Base-by-base conservation (phyloP, 108 stramenopile species). In the Epipyxis sp. region DNA sequence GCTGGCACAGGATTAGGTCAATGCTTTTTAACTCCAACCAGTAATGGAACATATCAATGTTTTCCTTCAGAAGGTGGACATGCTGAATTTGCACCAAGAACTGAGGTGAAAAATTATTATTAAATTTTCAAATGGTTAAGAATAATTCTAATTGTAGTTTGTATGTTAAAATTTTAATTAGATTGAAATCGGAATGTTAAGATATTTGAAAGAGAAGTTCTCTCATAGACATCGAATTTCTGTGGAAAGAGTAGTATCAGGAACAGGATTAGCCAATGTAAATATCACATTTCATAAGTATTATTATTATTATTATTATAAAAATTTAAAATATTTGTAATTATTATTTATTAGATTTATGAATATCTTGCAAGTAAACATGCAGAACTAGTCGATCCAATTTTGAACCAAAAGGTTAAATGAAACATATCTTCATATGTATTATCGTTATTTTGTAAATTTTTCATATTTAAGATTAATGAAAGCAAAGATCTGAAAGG, bases 1-100 rank as follows among this genome's bases (percentile, higher is more conserved):
- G 94, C 97, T 30, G 97, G 97, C 1, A 98, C 97, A n/a, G 97
- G 97, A 1, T 80, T 98, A 42, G 97, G 97, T 40, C 91, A 95
- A 77, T 94, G 94, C 67, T 96, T 89, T 71, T 87, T 95, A 67
- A 93, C 95, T 16, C 77, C 42, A 29, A 27, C 43, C 35, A 65
- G 42, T 34, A 76, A 45, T 42, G 85, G 2, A 37, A n/a, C 25
- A 29, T 97, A 98, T 80, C 88, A 90, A n/a, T 94, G 93, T 50
- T 96, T 86, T 62, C 92, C 97, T 20, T 90, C 89, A 42, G 97
- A 98, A 82, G 97, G 97, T n/a, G 96, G 96, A 0, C 97, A 98
- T 59, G 89, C 90, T 6, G 97, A 96, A 77, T 95, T 91, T 74
- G 90, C 91, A 25, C 94, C 97, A 16, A 85, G 96, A 10, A 81